These are phyloP conservation scores for Microdochium nivale DNA, from an alignment of 2,329 filamentous ascomycete species.

Conservation along the genomic window DNA sequence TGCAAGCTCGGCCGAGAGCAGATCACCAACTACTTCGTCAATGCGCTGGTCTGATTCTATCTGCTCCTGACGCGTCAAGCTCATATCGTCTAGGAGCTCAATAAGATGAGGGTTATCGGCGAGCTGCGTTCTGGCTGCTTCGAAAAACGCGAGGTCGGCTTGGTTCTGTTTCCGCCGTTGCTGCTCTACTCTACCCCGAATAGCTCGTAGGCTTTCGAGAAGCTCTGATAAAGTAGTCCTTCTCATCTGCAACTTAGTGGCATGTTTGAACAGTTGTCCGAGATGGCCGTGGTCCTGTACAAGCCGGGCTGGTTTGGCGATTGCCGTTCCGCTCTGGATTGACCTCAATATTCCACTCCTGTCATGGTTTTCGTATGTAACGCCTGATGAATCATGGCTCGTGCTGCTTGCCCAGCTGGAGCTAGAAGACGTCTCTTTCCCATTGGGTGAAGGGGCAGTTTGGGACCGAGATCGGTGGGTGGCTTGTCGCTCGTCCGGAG, in stretches of 20 bases:
- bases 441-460: neutral
- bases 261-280: constrained; percentile 1
- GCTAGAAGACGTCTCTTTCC: neutral
- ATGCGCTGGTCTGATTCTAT: constrained; percentile 17
- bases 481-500: neutral
- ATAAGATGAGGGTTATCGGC: constrained; percentile 9
- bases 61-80: constrained; percentile 8
- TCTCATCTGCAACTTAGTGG: constrained; percentile 7
- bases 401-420: neutral
- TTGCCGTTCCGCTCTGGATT: too few species aligned
- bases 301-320: neutral
- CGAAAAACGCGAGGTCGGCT: constrained; percentile 16
- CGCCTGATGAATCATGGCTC: neutral
- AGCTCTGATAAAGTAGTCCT: constrained; percentile 10
- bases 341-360: too few species aligned
- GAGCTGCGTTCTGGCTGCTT: constrained; percentile 12
- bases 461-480: neutral
- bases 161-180: constrained; percentile 14
- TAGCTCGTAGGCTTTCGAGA: constrained; percentile 11
- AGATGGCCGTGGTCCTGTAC: neutral
- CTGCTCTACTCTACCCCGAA: constrained; percentile 10
- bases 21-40: constrained; percentile 16
- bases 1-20: constrained; percentile 13
- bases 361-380: neutral
- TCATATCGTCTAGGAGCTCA: constrained; percentile 14